A percentile compares a stretch with the other conserved stretches of the same genome.
Evolutionary conservation across 2,329 filamentous ascomycete genomes (phyloP).

Genomic region (Fusarium sarcochroum): DNA sequence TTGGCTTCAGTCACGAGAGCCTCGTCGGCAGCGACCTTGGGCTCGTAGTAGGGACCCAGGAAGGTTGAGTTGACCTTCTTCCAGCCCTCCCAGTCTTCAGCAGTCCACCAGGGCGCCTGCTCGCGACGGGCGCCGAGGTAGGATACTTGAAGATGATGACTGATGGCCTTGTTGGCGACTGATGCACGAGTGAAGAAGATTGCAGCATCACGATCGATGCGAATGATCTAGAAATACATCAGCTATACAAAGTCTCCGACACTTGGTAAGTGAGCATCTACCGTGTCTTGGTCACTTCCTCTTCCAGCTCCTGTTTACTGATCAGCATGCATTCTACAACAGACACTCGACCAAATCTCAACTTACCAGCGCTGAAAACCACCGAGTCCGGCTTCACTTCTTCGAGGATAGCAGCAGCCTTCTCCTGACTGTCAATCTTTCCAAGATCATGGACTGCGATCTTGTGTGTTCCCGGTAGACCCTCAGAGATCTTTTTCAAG

Average conservation of each 20-base stretch:
- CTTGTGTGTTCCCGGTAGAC: constrained; percentile 70
- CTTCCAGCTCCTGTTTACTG: constrained; percentile 37
- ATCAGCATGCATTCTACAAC: constrained; percentile 25
- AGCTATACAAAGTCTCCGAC: constrained; percentile 5
- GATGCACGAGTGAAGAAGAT: constrained; percentile 44
- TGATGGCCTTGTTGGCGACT: constrained; percentile 54
- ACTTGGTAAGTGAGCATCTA: constrained; percentile 9
- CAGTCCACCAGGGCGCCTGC: constrained; percentile 65
- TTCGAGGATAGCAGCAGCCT: constrained; percentile 66
- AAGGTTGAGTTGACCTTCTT: constrained; percentile 56
- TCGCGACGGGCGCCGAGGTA: constrained; percentile 65
- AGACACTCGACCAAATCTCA: neutral
- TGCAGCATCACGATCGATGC: constrained; percentile 47
- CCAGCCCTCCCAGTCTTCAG: constrained; percentile 59
- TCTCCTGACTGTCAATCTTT: constrained; percentile 73
- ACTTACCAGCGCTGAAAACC: constrained; percentile 70
- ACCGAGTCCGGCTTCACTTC: constrained; percentile 72
- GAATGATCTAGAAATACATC: constrained; percentile 38
- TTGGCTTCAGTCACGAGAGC: constrained; percentile 61
- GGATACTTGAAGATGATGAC: constrained; percentile 72
- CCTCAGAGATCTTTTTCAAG: constrained; percentile 70
- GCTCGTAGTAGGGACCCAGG: constrained; percentile 65
- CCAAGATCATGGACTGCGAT: constrained; percentile 77
- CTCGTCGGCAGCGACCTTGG: constrained; percentile 70
- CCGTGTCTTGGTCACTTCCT: constrained; percentile 58